Conservation (phyloP, 495 filamentous ascomycete species). For the Cryomyces antarcticus region DNA sequence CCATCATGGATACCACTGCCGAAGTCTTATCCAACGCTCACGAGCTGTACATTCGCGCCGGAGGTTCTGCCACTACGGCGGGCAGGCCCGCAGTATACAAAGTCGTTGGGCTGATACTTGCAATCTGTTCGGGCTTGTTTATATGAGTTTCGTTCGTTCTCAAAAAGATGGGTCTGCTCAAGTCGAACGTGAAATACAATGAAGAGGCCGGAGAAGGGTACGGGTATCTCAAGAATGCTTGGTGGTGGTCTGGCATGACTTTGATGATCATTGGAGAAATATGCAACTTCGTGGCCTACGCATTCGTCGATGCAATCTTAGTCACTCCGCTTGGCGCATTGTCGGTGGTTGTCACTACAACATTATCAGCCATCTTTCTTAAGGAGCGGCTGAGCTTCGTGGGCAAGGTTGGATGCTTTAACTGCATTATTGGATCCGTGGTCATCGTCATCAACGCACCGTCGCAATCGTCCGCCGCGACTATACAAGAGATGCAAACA, state of each 20-base stretch:
- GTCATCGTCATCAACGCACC: slow-evolving; percentile 92
- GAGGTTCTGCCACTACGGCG: slow-evolving; percentile 1
- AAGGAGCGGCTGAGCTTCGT: slow-evolving; percentile 92
- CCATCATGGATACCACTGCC: slow-evolving; percentile 28
- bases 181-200: slow-evolving; percentile 88
- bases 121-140: slow-evolving; percentile 75
- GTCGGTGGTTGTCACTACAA: slow-evolving; percentile 81
- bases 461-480: slow-evolving; percentile 56
- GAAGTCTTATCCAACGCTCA: slow-evolving; percentile 24
- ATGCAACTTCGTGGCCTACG: slow-evolving; percentile 95
- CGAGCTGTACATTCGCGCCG: slow-evolving; percentile 26
- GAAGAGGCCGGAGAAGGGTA: slow-evolving; percentile 94
- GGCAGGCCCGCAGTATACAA: slow-evolving; percentile 48
- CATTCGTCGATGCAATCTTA: slow-evolving; percentile 90
- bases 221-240: slow-evolving; percentile 88
- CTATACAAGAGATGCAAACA: slow-evolving; percentile 82
- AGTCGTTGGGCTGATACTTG: slow-evolving; percentile 67
- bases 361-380: slow-evolving; percentile 86
- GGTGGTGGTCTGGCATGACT: slow-evolving; percentile 93
- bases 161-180: slow-evolving; percentile 81
- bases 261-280: slow-evolving; percentile 94
- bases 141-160: slow-evolving; percentile 91
- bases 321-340: slow-evolving; percentile 91
- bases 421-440: slow-evolving; percentile 82
- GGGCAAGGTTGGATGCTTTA: slow-evolving; percentile 87